Base-by-base conservation (phyloP, 352 stramenopile species). In the Albugo candida region DNA sequence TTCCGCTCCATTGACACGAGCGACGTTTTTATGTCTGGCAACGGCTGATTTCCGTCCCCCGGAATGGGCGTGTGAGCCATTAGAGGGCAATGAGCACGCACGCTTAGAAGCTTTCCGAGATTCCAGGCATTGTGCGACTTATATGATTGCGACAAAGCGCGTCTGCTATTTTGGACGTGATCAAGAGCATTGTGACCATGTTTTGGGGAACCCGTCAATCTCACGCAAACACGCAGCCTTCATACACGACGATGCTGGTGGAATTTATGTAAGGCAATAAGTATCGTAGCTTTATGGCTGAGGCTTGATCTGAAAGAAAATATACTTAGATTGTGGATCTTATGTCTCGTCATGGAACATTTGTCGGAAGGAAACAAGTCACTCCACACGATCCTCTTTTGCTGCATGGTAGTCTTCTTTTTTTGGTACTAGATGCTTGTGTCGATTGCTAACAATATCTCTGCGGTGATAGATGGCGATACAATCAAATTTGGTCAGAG, bases 291-390 rank as follows among this genome's bases (percentile, higher is more conserved):
- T 3, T 24, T 10, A 3, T 43, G 8, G 38, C 8, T 43, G 38
- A 8, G 17, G 20, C 38, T n/a, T 46, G 19, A 21, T 19, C 0
- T 16, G 19, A 27, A 31, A 17, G 37, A 18, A 5, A 47, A 16
- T 40, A 40, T 21, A 13, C 14, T 11, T 59, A 92, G 79, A 65
- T 92, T 40, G 77, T 88, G 46, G 79, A 92, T 42, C 55, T 92
- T 13, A 92, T 92, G 79, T 92, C 79, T 17, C 74, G 79, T 10
- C 79, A 92, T 44, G 79, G 79, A 16, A 92, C 79, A 38, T 89
- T 81, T 43, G 74, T 92, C 17, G 68, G 67, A 2, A 65, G 71
- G 17, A 86, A 81, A 49, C 88, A 92, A 59, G 68, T 92, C 31
- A 76, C 79, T 6, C 79, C 79, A 0, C 79, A 92, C 20, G 79